phyloP scores from a whole-genome alignment of 352 stramenopile species.

The Pythium guiyangense region DNA sequence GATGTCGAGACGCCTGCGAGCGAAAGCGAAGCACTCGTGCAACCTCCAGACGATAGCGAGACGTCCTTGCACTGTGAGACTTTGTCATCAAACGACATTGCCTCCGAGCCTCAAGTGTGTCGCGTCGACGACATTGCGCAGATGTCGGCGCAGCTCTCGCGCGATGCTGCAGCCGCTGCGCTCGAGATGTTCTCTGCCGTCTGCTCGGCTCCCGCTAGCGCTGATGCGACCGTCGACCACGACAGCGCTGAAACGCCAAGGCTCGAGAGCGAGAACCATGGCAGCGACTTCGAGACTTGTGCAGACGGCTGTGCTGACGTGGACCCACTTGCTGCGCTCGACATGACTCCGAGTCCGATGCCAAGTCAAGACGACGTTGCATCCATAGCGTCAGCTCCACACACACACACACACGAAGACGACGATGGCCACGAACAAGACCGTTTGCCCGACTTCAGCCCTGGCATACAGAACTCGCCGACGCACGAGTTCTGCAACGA shows the following conservation, averaged over 20 bases:
- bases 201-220: not conserved
- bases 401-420: not conserved
- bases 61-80: too few species aligned
- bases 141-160: conserved; percentile 1
- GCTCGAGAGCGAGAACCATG: too few species aligned
- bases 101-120: not conserved
- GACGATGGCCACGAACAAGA: not conserved
- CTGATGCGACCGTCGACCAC: not conserved
- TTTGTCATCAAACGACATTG: not conserved
- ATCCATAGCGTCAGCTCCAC: not conserved
- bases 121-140: conserved; percentile 2
- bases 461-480: conserved; percentile 3
- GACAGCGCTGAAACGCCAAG: not conserved
- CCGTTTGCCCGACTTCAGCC: too few species aligned
- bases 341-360: too few species aligned
- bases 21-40: too few species aligned
- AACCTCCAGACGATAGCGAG: too few species aligned
- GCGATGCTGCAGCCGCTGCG: conserved; percentile 1
- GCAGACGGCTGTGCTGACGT: too few species aligned
- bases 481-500: conserved; percentile 3
- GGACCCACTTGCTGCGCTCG: too few species aligned
- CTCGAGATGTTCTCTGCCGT: conserved; percentile 7
- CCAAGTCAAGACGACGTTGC: too few species aligned
- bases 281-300: too few species aligned
- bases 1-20: too few species aligned